Evolutionary conservation across 805 yeast genomes (phyloP).

Genomic region (Tetrapisispora arboricola): DNA sequence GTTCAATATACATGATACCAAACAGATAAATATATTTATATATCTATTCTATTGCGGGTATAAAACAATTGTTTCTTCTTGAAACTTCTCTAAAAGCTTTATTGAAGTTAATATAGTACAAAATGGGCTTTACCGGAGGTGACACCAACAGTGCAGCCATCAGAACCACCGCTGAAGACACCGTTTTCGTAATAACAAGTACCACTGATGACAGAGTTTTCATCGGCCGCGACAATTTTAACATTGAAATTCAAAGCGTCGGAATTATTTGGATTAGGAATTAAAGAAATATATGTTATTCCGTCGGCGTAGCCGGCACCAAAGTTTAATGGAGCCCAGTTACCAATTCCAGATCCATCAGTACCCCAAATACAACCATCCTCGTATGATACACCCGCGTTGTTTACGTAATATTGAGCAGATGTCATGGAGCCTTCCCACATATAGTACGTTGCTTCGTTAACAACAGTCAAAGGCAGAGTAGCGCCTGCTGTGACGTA

Average conservation of each 20-base stretch:
- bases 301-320: constrained; percentile 80
- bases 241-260: constrained; percentile 57
- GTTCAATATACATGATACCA: too few species aligned
- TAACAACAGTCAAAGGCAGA: constrained; percentile 66
- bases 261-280: constrained; percentile 88
- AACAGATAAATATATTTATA: too few species aligned
- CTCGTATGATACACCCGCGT: constrained; percentile 82
- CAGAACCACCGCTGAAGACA: constrained; percentile 31
- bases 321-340: constrained; percentile 94
- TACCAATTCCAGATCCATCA: constrained; percentile 70
- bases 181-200: constrained; percentile 61
- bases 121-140: constrained; percentile 69
- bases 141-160: constrained; percentile 87
- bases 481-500: constrained; percentile 56
- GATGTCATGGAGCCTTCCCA: constrained; percentile 62
- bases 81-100: constrained; percentile 1
- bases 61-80: too few species aligned
- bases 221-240: constrained; percentile 64
- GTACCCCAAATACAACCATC: constrained; percentile 95
- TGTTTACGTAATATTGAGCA: not conserved
- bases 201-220: constrained; percentile 52
- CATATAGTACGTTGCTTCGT: constrained; percentile 62
- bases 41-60: too few species aligned
- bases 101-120: constrained; percentile 44
- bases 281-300: constrained; percentile 73